Percentiles rank a stretch among this genome's conserved stretches.
Evolutionary conservation across 805 yeast genomes (phyloP).

Genomic region (Suhomyces canberraensis): DNA sequence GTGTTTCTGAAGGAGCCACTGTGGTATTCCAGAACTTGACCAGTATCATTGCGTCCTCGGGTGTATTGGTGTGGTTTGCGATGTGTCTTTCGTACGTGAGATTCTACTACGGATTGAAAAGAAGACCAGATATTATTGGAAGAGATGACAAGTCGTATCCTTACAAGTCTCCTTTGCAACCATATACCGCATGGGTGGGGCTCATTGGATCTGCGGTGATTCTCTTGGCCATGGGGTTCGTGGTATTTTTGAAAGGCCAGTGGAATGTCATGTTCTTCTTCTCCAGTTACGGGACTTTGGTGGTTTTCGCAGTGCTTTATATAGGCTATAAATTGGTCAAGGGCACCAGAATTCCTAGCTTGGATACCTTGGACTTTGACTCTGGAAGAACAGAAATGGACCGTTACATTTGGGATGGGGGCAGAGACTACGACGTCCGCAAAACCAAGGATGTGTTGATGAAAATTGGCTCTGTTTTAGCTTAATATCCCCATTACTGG

Average conservation of each 20-base stretch:
- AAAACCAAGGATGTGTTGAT: conserved; percentile 31
- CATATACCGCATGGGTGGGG: conserved; percentile 64
- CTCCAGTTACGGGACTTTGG: conserved; percentile 60
- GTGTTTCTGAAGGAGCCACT: conserved; percentile 56
- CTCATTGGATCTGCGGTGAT: conserved; percentile 50
- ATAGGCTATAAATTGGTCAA: conserved; percentile 54
- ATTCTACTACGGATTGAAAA: conserved; percentile 58
- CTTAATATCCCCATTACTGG: no score
- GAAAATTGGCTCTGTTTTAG: conserved; percentile 12
- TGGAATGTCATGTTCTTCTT: conserved; percentile 65
- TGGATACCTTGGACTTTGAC: conserved; percentile 77
- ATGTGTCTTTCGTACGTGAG: conserved; percentile 63
- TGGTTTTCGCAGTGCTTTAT: conserved; percentile 51
- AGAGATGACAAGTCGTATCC: conserved; percentile 66
- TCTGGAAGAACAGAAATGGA: conserved; percentile 84
- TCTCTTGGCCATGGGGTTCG: conserved; percentile 58
- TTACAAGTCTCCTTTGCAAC: conserved; percentile 67
- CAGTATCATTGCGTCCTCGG: conserved; percentile 68
- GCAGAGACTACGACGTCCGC: conserved; percentile 39
- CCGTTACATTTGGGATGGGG: conserved; percentile 77
- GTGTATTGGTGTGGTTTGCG: conserved; percentile 77
- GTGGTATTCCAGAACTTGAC: conserved; percentile 64
- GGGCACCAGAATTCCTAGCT: conserved; percentile 61
- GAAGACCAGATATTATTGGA: conserved; percentile 61
- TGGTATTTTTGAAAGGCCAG: conserved; percentile 51